These are phyloP conservation scores for Lactifluus pinguis DNA, from an alignment of 768 basidiomycete genomes.

Conservation along the genomic window DNA sequence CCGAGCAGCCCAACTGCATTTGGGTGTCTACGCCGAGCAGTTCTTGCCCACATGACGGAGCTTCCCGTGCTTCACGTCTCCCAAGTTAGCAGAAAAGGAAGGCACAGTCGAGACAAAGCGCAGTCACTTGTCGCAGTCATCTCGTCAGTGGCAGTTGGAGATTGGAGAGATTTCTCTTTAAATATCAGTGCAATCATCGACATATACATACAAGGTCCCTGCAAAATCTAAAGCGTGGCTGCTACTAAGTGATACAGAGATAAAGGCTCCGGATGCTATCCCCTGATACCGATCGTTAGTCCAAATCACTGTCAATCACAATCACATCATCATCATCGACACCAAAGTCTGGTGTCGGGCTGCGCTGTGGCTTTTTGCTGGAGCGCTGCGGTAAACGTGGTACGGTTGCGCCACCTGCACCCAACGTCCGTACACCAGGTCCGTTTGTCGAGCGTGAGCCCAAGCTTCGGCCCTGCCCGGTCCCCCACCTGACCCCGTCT, in stretches of 20 bases:
- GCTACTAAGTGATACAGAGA: background rate
- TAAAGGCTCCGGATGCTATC: background rate
- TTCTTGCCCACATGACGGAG: too few species aligned
- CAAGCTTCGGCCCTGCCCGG: slow-evolving; percentile 34
- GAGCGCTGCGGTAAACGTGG: slow-evolving; percentile 35
- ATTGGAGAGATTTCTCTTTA: background rate
- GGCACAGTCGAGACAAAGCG: too few species aligned
- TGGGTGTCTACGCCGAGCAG: too few species aligned
- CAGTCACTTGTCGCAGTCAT: background rate
- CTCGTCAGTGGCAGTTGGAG: background rate
- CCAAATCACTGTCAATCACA: slow-evolving; percentile 68
- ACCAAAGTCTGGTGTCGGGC: slow-evolving; percentile 73
- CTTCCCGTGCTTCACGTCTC: too few species aligned
- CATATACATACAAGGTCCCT: background rate
- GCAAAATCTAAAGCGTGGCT: slow-evolving; percentile 1
- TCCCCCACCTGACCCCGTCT: slow-evolving; percentile 24
- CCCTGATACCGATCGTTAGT: background rate
- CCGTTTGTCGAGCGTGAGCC: slow-evolving; percentile 35
- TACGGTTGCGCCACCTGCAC: slow-evolving; percentile 46
- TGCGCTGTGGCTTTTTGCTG: slow-evolving; percentile 31
- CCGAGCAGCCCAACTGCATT: too few species aligned
- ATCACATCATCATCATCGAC: slow-evolving; percentile 82
- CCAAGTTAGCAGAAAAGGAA: too few species aligned
- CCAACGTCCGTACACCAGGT: slow-evolving; percentile 31
- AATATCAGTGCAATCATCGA: background rate